Percentiles rank a stretch among this genome's conserved stretches.
Conservation (phyloP, 495 filamentous ascomycete species). For the Geopyxis carbonaria region DNA sequence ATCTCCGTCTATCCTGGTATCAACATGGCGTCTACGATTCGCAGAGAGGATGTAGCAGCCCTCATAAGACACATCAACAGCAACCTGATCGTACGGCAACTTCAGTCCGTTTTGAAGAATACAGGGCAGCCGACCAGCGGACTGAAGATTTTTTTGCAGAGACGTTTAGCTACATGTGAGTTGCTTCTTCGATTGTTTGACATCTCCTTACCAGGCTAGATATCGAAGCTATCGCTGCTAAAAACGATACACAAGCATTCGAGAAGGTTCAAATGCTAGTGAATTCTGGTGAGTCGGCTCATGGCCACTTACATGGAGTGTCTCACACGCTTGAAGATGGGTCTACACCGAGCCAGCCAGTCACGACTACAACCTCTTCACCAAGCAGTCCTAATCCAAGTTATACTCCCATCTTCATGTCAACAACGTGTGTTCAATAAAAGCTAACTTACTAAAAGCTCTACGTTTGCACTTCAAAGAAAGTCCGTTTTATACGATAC, state of each 20-base stretch:
- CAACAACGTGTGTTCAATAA: too few relatives aligned
- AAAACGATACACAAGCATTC: constrained; percentile 26
- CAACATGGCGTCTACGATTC: too few relatives aligned
- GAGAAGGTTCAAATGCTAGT: constrained; percentile 26
- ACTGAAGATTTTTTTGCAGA: constrained; percentile 62
- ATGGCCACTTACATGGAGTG: too few relatives aligned
- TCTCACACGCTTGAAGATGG: too few relatives aligned
- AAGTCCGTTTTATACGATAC: constrained; percentile 58
- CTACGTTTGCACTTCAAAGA: constrained; percentile 43
- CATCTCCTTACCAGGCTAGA: constrained; percentile 6
- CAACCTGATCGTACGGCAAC: constrained; percentile 29
- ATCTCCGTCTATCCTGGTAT: too few relatives aligned
- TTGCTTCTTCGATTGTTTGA: constrained; percentile 15
- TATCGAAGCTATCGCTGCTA: constrained; percentile 21
- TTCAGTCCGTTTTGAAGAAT: constrained; percentile 53
- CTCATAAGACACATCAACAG: constrained; percentile 20
- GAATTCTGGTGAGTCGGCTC: too few relatives aligned
- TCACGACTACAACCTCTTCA: too few relatives aligned
- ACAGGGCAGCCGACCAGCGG: constrained; percentile 59
- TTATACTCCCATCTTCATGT: too few relatives aligned
- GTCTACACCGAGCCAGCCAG: too few relatives aligned
- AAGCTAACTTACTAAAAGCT: too few relatives aligned
- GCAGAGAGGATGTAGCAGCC: background rate
- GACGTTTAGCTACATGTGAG: constrained; percentile 59
- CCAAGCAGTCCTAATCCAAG: too few relatives aligned